These are phyloP conservation scores for Graphilbum fragrans DNA, from an alignment of 2,329 filamentous ascomycete species.

Conservation along the genomic window DNA sequence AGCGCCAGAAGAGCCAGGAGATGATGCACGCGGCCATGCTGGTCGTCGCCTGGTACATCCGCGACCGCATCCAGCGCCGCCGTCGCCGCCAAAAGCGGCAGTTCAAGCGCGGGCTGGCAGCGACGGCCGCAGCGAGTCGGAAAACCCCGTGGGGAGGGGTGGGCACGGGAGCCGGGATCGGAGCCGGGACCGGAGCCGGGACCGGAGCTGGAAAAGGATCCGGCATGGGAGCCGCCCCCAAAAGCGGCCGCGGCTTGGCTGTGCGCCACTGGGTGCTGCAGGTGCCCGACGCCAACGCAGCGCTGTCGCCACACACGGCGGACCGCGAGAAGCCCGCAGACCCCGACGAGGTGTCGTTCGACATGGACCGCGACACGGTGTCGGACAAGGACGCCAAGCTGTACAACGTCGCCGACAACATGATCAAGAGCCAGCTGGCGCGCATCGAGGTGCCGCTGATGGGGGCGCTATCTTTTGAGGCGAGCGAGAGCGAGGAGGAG, in stretches of 20 bases:
- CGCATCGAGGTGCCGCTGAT: constrained; percentile 32
- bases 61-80: constrained; percentile 31
- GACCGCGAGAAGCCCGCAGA: constrained; percentile 18
- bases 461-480: constrained; percentile 30
- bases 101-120: constrained; percentile 25
- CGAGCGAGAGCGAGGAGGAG: constrained; percentile 26
- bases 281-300: constrained; percentile 18
- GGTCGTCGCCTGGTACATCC: constrained; percentile 36
- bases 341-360: constrained; percentile 26
- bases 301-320: constrained; percentile 18
- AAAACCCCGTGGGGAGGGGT: not conserved
- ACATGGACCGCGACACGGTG: constrained; percentile 24
- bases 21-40: constrained; percentile 36
- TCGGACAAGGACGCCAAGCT: constrained; percentile 30
- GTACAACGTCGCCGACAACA: constrained; percentile 30
- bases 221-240: not conserved
- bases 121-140: not conserved
- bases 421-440: constrained; percentile 34
- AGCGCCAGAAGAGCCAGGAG: constrained; percentile 34
- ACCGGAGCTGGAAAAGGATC: not conserved
- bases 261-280: constrained; percentile 31
- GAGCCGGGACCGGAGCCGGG: not conserved
- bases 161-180: not conserved
- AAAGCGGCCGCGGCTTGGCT: not conserved
- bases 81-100: constrained; percentile 26